A percentile compares a stretch with the other conserved stretches of the same genome.
These are phyloP conservation scores for Trametes villosa DNA, from an alignment of 768 basidiomycete species.

Conservation along the genomic window DNA sequence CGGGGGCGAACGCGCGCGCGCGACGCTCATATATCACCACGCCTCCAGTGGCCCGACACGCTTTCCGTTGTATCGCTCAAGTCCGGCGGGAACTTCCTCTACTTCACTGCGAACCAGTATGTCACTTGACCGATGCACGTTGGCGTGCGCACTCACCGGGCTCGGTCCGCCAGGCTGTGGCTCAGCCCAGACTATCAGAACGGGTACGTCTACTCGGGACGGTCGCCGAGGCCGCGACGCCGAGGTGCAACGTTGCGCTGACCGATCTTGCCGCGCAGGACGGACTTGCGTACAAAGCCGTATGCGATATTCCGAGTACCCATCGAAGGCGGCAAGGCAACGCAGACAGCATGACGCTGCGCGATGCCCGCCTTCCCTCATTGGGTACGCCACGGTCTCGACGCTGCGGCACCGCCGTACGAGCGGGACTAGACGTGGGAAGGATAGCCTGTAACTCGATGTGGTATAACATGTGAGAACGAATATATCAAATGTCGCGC, in stretches of 20 bases:
- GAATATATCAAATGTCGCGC: not conserved
- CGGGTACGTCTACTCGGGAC: slow-evolving; percentile 22
- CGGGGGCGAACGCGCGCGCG: not conserved
- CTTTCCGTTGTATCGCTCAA: slow-evolving; percentile 21
- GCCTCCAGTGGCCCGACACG: slow-evolving; percentile 21
- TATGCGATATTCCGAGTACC: slow-evolving; percentile 21
- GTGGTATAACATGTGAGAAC: not conserved
- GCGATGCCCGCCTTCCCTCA: no score
- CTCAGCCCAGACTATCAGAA: slow-evolving; percentile 20
- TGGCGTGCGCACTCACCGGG: not conserved
- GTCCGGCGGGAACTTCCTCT: slow-evolving; percentile 18
- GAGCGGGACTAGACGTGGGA: no score
- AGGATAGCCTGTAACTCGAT: not conserved
- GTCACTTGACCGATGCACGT: not conserved
- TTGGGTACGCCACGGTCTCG: no score
- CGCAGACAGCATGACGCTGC: slow-evolving; percentile 7
- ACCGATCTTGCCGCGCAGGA: not conserved
- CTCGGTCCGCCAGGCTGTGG: slow-evolving; percentile 11
- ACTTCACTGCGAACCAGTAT: slow-evolving; percentile 26
- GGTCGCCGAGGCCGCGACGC: not conserved
- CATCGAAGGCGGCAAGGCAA: slow-evolving; percentile 11
- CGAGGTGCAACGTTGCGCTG: not conserved
- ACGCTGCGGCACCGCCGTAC: no score
- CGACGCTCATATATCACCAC: not conserved
- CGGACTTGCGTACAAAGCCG: slow-evolving; percentile 24